These are phyloP conservation scores for Fusarium anthophilum DNA, from an alignment of 2,329 filamentous ascomycete species.

Conservation along the genomic window DNA sequence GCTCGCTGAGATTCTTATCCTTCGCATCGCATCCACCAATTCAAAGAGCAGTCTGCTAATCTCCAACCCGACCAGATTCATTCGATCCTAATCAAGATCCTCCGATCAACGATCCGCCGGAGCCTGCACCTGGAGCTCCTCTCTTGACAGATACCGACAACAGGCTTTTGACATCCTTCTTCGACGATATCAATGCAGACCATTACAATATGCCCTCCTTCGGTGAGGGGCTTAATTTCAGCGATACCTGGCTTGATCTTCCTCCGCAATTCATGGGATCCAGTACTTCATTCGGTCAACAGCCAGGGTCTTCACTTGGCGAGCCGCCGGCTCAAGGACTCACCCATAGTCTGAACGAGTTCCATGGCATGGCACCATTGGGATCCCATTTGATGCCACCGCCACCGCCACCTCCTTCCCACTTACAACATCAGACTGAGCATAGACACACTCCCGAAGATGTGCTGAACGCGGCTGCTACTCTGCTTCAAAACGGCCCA, in stretches of 20 bases:
- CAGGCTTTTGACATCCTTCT: conserved; percentile 66
- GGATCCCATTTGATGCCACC: conserved; percentile 50
- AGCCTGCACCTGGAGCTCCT: conserved; percentile 70
- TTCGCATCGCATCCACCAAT: neutral
- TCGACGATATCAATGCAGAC: conserved; percentile 63
- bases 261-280: conserved; percentile 74
- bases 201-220: conserved; percentile 60
- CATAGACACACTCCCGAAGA: conserved; percentile 58
- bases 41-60: conserved; percentile 37
- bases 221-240: conserved; percentile 60
- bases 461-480: conserved; percentile 65
- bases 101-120: conserved; percentile 64
- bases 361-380: conserved; percentile 33
- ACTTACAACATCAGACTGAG: conserved; percentile 41
- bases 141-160: conserved; percentile 71
- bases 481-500: conserved; percentile 57
- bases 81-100: conserved; percentile 57
- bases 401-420: conserved; percentile 43
- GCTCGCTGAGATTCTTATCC: neutral
- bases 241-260: conserved; percentile 64
- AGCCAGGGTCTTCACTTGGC: conserved; percentile 48
- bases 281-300: conserved; percentile 69
- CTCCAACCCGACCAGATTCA: conserved; percentile 51
- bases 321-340: conserved; percentile 37
- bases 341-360: conserved; percentile 32